phyloP scores from a whole-genome alignment of 169 alveolate genomes.

The Plasmodium relictum region DNA sequence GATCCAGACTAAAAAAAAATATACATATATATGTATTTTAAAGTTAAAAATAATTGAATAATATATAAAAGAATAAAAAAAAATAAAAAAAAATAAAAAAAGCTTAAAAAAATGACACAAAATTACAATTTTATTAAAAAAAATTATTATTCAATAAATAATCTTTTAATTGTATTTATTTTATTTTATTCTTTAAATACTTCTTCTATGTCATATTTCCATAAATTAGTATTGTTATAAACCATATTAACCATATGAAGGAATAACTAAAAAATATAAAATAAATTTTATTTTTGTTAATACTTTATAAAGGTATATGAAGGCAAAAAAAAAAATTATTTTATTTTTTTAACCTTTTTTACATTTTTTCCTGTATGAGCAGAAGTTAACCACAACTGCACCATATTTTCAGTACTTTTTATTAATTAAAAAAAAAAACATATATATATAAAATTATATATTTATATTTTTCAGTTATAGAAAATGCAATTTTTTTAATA shows the following conservation, averaged over 20 bases:
- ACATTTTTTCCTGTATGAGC: conserved; percentile 72
- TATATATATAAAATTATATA: conserved; percentile 10
- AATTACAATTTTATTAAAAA: not conserved
- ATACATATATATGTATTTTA: not conserved
- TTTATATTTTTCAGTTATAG: not conserved
- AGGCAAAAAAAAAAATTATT: not conserved
- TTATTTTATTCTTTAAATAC: conserved; percentile 36
- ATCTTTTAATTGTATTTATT: conserved; percentile 13
- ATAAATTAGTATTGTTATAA: conserved; percentile 67
- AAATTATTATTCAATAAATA: too few species aligned
- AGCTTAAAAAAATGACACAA: not conserved
- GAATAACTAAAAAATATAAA: conserved; percentile 49
- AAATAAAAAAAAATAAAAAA: not conserved
- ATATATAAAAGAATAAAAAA: conserved; percentile 4
- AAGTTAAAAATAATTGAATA: not conserved
- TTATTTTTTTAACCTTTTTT: conserved; percentile 49
- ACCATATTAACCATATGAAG: conserved; percentile 71
- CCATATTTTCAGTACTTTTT: conserved; percentile 52
- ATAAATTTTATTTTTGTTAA: not conserved
- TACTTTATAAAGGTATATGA: not conserved
- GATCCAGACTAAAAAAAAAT: conserved; percentile 63
- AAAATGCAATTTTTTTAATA: not conserved
- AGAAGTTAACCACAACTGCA: conserved; percentile 72
- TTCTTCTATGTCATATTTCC: conserved; percentile 77
- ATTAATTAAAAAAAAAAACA: not conserved